Base-by-base conservation (phyloP, 257 asterid species). In the Thymus quinquecostatus region DNA sequence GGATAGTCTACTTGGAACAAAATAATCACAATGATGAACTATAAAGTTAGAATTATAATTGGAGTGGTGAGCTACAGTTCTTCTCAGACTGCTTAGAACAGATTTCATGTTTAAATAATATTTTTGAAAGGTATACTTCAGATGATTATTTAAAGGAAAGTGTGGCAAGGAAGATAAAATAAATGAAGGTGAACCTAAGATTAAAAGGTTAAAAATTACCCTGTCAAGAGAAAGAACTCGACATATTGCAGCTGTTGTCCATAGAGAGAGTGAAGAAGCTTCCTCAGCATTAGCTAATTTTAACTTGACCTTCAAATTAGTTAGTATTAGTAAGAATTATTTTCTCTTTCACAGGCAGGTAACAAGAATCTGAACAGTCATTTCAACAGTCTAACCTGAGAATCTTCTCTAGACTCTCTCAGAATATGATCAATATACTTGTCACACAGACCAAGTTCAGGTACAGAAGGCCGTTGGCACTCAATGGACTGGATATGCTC, bases 151-250 rank as follows among this genome's bases (percentile, higher is more conserved):
- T 2, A 30, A 28, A 60, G 60, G 59, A 59, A 48, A 41, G 60
- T 58, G 72, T 58, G 72, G 66, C 28, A n/a, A 40, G 40, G 43
- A 69, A 57, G 65, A 66, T 54, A 10, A 60, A 38, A 70, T 30
- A 53, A 41, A 54, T 33, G 3, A 61, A 71, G 30, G 30, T 34
- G 48, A 58, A 71, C 60, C 61, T 68, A 71, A 69, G 68, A 21
- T 58, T 61, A 2, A 28, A 72, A 76, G 67, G 44, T 13, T 64
- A 74, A 41, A 71, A 44, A 60, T 83, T 89, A 93, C 98, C 14
- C 71, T 91, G 77, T 91, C 96, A 79, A 91, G 92, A 72, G 98
- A 86, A 84, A 93, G 96, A 75, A 86, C 87, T 68, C 97, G 96
- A 73, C 98, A 93, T 70, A 80, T 78, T 65, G 98, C 82, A 70